Conservation (phyloP, 192 early-diverging fungal genomes). For the Entomortierella chlamydospora region DNA sequence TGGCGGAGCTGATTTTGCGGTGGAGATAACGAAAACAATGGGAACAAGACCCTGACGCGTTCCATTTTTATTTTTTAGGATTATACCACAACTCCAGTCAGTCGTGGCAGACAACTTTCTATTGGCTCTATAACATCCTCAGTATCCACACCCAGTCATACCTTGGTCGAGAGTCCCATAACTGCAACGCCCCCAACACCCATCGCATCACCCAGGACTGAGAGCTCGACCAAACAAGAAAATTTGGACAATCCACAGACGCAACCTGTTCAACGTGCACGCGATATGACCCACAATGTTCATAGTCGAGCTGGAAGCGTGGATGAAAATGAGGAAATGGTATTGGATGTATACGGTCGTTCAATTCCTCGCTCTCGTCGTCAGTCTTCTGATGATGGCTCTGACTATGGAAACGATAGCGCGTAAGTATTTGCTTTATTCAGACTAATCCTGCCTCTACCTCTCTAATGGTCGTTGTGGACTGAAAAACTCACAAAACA, state of each 20-base stretch:
- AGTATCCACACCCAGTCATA: slow-evolving; percentile 1
- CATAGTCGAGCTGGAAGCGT: slow-evolving; percentile 38
- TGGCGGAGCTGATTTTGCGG: neutral
- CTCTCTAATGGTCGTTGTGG: neutral
- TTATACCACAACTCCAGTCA: neutral
- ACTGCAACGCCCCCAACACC: slow-evolving; percentile 35
- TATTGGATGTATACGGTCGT: slow-evolving; percentile 45
- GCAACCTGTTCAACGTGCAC: slow-evolving; percentile 13
- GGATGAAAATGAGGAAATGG: slow-evolving; percentile 52
- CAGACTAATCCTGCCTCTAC: neutral
- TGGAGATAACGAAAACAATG: no score
- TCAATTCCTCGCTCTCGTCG: slow-evolving; percentile 46
- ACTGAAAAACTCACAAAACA: neutral
- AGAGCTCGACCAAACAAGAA: slow-evolving; percentile 1
- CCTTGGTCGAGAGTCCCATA: slow-evolving; percentile 7
- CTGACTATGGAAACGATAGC: slow-evolving; percentile 27
- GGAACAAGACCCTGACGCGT: no score
- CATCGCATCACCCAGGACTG: slow-evolving; percentile 29
- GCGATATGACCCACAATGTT: slow-evolving; percentile 49
- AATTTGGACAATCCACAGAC: neutral
- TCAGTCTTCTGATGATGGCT: slow-evolving; percentile 45
- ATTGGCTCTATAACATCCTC: slow-evolving; percentile 7
- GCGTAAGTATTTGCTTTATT: slow-evolving; percentile 23
- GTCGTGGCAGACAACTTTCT: slow-evolving; percentile 13
- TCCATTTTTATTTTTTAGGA: neutral